phyloP scores from a whole-genome alignment of 768 basidiomycete species.

The Trametes cingulata region DNA sequence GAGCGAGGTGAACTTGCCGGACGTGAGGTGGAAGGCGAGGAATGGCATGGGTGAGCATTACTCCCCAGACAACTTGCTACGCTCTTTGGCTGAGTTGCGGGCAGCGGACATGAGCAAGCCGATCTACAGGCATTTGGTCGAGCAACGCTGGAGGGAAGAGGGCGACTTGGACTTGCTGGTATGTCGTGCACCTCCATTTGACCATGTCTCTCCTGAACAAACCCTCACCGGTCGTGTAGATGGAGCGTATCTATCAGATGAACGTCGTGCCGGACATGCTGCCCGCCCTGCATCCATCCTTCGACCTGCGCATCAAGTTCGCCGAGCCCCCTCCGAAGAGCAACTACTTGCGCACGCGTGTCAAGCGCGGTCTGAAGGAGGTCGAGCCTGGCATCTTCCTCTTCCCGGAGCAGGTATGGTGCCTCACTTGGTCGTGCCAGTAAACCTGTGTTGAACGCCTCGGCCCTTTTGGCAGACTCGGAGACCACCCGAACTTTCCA shows the following conservation, averaged over 20 bases:
- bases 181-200: conserved; percentile 27
- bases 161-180: conserved; percentile 86
- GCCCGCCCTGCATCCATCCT: conserved; percentile 64
- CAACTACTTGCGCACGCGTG: conserved; percentile 28
- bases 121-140: conserved; percentile 76
- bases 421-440: neutral
- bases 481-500: conserved; percentile 61
- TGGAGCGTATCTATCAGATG: conserved; percentile 94
- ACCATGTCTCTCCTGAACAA: neutral
- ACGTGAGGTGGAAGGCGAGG: conserved; percentile 73
- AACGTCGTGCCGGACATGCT: conserved; percentile 86
- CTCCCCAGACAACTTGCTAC: neutral
- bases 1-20: conserved; percentile 81
- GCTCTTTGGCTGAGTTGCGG: neutral
- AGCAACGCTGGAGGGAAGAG: conserved; percentile 83
- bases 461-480: conserved; percentile 49
- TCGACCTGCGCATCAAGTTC: conserved; percentile 72
- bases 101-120: conserved; percentile 68
- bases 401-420: conserved; percentile 63
- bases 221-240: conserved; percentile 45
- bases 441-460: neutral
- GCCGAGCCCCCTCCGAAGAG: conserved; percentile 38
- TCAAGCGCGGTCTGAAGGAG: conserved; percentile 35
- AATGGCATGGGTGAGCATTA: conserved; percentile 71
- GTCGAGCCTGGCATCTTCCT: conserved; percentile 76